phyloP scores from a whole-genome alignment of 2,329 filamentous ascomycete genomes.

The Claviceps maximensis region DNA sequence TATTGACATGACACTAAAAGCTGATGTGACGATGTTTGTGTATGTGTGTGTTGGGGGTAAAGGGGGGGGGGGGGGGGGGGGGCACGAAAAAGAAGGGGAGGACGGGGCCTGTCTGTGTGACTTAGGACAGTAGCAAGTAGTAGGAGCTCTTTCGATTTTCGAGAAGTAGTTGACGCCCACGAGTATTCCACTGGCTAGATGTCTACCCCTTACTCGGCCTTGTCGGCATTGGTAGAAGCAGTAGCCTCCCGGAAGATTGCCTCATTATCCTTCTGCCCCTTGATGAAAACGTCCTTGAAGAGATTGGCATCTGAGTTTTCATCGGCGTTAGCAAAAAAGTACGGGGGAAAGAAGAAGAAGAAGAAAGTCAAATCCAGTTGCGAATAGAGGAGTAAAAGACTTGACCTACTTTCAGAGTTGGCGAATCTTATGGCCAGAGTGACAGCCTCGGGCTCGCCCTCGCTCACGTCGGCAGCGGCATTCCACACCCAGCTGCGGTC shows the following conservation, averaged over 20 bases:
- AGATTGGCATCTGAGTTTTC: slow-evolving; percentile 64
- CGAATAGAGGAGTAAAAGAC: not conserved
- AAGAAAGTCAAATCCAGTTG: not conserved
- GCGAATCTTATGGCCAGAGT: slow-evolving; percentile 95
- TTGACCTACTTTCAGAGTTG: slow-evolving; percentile 80
- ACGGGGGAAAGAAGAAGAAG: not conserved
- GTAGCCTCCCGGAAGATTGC: slow-evolving; percentile 52
- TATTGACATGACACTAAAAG: slow-evolving; percentile 8
- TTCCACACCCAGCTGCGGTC: slow-evolving; percentile 99
- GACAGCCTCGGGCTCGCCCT: slow-evolving; percentile 91
- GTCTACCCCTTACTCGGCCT: slow-evolving; percentile 3
- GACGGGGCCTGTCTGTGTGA: slow-evolving; percentile 1
- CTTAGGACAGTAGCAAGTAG: slow-evolving; percentile 4
- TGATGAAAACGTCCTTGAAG: slow-evolving; percentile 96
- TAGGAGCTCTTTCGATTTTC: slow-evolving; percentile 2
- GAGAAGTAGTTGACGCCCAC: not conserved
- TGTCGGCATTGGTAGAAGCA: not conserved
- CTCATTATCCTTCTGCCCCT: slow-evolving; percentile 94
- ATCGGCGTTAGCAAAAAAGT: not conserved
- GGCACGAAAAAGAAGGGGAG: not conserved
- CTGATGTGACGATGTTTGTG: slow-evolving; percentile 8
- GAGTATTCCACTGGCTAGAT: not conserved
- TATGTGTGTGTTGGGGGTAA: not conserved
- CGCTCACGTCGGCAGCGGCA: slow-evolving; percentile 90
- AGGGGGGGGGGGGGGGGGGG: not conserved